Evolutionary conservation across 208 protist species (phyloP).

Genomic region (Leishmania aethiopica): DNA sequence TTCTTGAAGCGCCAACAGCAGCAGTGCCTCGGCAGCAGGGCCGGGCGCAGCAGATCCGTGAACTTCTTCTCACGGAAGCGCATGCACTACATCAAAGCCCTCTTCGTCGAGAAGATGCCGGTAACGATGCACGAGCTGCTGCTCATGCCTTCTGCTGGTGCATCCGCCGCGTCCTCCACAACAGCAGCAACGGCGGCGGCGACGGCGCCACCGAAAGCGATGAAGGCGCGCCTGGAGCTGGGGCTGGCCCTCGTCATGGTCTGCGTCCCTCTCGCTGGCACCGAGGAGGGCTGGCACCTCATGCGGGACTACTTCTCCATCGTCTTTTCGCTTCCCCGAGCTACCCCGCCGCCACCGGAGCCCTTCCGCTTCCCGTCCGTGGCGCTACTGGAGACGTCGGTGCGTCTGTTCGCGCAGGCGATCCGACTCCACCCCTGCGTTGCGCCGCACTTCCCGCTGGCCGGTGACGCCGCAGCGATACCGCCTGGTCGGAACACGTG

Average conservation of each 20-base stretch:
- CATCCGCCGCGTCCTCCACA: neutral
- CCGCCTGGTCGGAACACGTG: neutral
- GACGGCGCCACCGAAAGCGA: constrained; percentile 5
- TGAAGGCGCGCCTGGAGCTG: constrained; percentile 40
- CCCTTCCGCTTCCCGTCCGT: constrained; percentile 24
- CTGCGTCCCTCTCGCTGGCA: constrained; percentile 45
- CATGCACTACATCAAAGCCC: constrained; percentile 45
- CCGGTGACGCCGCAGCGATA: neutral
- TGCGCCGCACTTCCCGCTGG: constrained; percentile 4
- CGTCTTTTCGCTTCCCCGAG: constrained; percentile 16
- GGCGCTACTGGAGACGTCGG: constrained; percentile 23
- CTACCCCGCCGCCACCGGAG: neutral
- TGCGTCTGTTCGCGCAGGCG: constrained; percentile 23
- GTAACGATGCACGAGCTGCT: constrained; percentile 70
- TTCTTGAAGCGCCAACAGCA: constrained; percentile 58
- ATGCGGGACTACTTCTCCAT: constrained; percentile 60
- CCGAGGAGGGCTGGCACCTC: constrained; percentile 56
- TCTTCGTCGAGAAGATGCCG: constrained; percentile 65
- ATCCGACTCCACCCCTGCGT: constrained; percentile 34
- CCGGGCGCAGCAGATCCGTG: neutral
- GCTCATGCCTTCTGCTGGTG: neutral
- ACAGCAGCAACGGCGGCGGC: neutral
- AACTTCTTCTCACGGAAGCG: constrained; percentile 26
- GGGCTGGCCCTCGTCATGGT: constrained; percentile 53
- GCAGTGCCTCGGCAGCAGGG: neutral